A percentile compares a stretch with the other conserved stretches of the same genome.
phyloP scores from a whole-genome alignment of 164 flowering plant species.

The Hamamelis virginiana region DNA sequence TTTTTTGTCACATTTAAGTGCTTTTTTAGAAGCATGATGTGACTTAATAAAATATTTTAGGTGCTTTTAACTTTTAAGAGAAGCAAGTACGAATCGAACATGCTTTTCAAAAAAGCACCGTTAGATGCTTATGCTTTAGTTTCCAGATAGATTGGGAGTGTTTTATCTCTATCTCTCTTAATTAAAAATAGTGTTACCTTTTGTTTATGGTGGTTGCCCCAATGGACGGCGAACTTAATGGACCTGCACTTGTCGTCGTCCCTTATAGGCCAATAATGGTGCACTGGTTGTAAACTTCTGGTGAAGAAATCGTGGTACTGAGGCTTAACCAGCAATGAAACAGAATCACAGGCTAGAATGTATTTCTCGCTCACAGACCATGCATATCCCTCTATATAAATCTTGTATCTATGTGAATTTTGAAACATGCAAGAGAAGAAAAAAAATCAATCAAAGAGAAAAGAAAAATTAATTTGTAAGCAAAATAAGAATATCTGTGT shows the following conservation, averaged over 20 bases:
- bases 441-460: background rate
- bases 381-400: constrained; percentile 26
- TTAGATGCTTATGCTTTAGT: too few relatives aligned
- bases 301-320: constrained; percentile 24
- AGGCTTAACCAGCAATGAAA: constrained; percentile 14
- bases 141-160: too few relatives aligned
- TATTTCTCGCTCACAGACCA: constrained; percentile 31
- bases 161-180: too few relatives aligned
- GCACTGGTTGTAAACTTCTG: constrained; percentile 17
- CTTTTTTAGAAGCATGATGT: too few relatives aligned
- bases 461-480: background rate
- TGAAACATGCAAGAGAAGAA: background rate
- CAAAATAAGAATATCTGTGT: background rate
- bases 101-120: too few relatives aligned
- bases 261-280: constrained; percentile 28
- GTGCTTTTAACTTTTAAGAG: too few relatives aligned
- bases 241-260: constrained; percentile 17
- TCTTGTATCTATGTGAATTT: constrained; percentile 21
- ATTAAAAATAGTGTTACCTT: too few relatives aligned
- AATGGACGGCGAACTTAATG: constrained; percentile 21
- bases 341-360: constrained; percentile 24
- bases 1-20: too few relatives aligned
- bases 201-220: constrained; percentile 22
- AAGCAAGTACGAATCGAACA: too few relatives aligned
- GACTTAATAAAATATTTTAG: too few relatives aligned